These are phyloP conservation scores for Trametes versicolor DNA, from an alignment of 1,284 basidiomycete genomes.

Conservation along the genomic window DNA sequence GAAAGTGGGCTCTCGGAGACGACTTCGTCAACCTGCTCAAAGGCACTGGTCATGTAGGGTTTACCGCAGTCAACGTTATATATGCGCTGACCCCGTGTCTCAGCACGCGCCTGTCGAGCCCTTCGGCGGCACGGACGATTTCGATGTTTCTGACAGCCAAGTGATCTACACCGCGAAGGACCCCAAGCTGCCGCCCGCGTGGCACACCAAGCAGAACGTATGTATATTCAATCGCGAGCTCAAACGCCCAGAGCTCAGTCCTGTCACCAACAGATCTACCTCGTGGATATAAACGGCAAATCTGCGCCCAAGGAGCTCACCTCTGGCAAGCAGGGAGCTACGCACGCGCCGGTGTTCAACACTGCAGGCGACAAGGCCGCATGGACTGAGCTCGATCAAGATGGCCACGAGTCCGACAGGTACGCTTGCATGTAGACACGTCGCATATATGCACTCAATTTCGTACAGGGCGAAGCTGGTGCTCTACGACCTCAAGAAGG, in stretches of 20 bases:
- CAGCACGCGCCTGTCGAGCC: slow-evolving; percentile 85
- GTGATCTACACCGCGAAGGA: slow-evolving; percentile 90
- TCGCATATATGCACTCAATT: background rate
- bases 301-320: slow-evolving; percentile 73
- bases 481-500: slow-evolving; percentile 75
- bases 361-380: slow-evolving; percentile 76
- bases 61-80: background rate
- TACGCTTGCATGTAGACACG: slow-evolving; percentile 33
- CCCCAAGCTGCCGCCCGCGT: slow-evolving; percentile 73
- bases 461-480: slow-evolving; percentile 72
- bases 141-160: slow-evolving; percentile 72
- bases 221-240: background rate
- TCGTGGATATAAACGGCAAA: slow-evolving; percentile 63
- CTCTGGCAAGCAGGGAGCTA: slow-evolving; percentile 85
- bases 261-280: slow-evolving; percentile 72
- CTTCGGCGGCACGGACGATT: slow-evolving; percentile 82
- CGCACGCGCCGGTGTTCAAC: slow-evolving; percentile 74
- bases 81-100: background rate
- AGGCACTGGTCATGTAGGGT: slow-evolving; percentile 70
- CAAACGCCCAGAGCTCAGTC: too few relatives aligned
- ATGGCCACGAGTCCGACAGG: slow-evolving; percentile 90
- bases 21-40: slow-evolving; percentile 69
- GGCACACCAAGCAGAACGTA: slow-evolving; percentile 85
- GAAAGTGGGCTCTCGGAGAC: slow-evolving; percentile 61
- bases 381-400: slow-evolving; percentile 87